phyloP scores from a whole-genome alignment of 768 basidiomycete genomes.

The Mrakia hoshinonis region DNA sequence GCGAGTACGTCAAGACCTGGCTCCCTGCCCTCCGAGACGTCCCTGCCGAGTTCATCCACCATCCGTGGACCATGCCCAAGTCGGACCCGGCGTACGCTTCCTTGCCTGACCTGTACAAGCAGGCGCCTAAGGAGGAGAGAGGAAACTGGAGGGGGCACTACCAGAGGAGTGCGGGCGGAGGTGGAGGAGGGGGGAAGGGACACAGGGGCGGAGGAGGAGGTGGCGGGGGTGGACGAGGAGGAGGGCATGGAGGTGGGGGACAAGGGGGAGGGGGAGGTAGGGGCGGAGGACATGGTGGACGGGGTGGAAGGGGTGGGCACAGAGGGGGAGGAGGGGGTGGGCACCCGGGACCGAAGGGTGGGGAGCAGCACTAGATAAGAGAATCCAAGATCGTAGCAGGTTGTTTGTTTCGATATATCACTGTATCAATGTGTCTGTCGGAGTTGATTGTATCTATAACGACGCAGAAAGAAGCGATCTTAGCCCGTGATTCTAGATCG shows the following conservation, averaged over 20 bases:
- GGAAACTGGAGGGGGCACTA: conserved; percentile 22
- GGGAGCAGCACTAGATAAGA: too few relatives aligned
- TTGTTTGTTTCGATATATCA: too few relatives aligned
- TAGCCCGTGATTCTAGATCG: too few relatives aligned
- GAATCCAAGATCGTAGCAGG: too few relatives aligned
- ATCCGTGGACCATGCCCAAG: conserved; percentile 36
- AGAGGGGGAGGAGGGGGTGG: neutral
- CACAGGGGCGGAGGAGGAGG: conserved; percentile 27
- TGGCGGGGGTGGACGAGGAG: conserved; percentile 28
- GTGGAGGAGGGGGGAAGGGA: conserved; percentile 28
- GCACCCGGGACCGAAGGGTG: too few relatives aligned
- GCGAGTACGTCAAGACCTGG: conserved; percentile 37
- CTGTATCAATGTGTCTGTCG: too few relatives aligned
- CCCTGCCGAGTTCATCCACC: conserved; percentile 34
- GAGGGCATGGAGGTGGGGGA: conserved; percentile 7
- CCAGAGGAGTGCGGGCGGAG: conserved; percentile 19
- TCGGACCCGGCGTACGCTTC: neutral
- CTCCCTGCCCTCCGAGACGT: conserved; percentile 37
- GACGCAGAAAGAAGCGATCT: too few relatives aligned
- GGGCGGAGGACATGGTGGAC: conserved; percentile 12
- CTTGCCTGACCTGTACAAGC: neutral
- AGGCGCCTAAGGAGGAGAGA: conserved; percentile 16
- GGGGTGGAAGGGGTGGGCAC: neutral
- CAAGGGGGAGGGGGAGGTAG: conserved; percentile 28
- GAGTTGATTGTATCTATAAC: too few relatives aligned